Conservation (phyloP, 768 basidiomycete species). For the Galerina sulciceps region DNA sequence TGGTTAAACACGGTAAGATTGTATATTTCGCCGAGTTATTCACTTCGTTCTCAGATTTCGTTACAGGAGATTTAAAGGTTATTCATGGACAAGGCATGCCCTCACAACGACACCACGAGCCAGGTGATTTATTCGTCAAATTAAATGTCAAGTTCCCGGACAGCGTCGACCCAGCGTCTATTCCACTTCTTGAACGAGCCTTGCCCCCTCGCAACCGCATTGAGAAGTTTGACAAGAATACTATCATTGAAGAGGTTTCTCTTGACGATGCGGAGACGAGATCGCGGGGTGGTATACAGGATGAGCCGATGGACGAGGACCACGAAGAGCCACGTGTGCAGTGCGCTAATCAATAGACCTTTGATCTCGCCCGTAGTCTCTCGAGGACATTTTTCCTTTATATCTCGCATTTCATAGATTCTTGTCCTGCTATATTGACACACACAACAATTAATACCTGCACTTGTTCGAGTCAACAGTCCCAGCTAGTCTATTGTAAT, state of each 20-base stretch:
- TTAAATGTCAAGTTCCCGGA: slow-evolving; percentile 91
- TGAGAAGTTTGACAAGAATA: slow-evolving; percentile 67
- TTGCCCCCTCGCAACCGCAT: slow-evolving; percentile 78
- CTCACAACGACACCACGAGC: slow-evolving; percentile 95
- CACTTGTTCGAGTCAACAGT: slow-evolving; percentile 35
- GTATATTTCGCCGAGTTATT: neutral
- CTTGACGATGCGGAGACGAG: slow-evolving; percentile 80
- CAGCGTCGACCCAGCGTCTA: slow-evolving; percentile 63
- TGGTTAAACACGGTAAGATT: slow-evolving; percentile 87
- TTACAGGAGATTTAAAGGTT: slow-evolving; percentile 78
- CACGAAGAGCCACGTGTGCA: slow-evolving; percentile 92
- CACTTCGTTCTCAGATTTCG: slow-evolving; percentile 3
- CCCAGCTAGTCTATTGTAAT: slow-evolving; percentile 48
- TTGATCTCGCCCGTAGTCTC: slow-evolving; percentile 10
- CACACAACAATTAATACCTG: slow-evolving; percentile 43
- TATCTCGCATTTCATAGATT: slow-evolving; percentile 32
- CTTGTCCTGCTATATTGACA: slow-evolving; percentile 37
- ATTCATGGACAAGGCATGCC: slow-evolving; percentile 98
- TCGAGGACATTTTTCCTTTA: slow-evolving; percentile 2
- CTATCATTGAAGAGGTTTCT: slow-evolving; percentile 82
- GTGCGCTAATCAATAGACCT: slow-evolving; percentile 83
- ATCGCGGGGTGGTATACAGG: slow-evolving; percentile 54
- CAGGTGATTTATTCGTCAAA: slow-evolving; percentile 90
- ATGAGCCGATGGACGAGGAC: slow-evolving; percentile 94
- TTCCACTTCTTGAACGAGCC: slow-evolving; percentile 80